phyloP scores from a whole-genome alignment of 306 rosid genomes.

The Gynostemma pentaphyllum region DNA sequence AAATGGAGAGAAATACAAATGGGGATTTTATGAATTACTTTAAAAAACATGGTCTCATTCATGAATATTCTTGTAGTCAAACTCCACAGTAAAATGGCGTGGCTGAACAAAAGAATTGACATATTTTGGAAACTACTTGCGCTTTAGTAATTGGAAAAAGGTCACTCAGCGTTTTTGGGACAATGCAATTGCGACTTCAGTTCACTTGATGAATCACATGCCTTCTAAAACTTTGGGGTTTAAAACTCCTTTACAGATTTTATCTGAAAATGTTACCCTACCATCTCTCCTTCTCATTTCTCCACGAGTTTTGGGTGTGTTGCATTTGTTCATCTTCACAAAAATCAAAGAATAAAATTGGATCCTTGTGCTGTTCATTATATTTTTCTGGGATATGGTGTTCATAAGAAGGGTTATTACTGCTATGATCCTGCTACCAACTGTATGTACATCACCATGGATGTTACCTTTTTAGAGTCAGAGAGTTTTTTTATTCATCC shows the following conservation, averaged over 20 bases:
- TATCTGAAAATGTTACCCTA: not conserved
- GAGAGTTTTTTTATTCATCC: not conserved
- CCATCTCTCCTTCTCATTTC: not conserved
- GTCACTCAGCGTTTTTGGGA: not conserved
- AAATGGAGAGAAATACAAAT: too few species aligned
- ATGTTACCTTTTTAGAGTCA: too few species aligned
- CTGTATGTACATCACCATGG: not conserved
- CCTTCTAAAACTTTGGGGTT: not conserved
- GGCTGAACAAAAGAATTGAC: not conserved
- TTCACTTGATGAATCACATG: not conserved
- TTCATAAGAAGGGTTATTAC: not conserved
- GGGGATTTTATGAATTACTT: not conserved
- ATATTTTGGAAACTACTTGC: not conserved
- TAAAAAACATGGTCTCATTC: not conserved
- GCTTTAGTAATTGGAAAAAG: not conserved
- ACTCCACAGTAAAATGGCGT: conserved; percentile 1
- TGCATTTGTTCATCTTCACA: not conserved
- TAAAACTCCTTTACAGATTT: not conserved
- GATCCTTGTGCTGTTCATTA: too few species aligned
- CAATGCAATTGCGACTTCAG: not conserved
- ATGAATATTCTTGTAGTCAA: conserved; percentile 12
- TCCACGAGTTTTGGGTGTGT: not conserved
- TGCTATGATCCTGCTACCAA: not conserved
- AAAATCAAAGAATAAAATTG: not conserved
- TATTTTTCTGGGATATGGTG: not conserved